Base-by-base conservation (phyloP, 345 rosid genomes). In the Eucalyptus sp. region DNA sequence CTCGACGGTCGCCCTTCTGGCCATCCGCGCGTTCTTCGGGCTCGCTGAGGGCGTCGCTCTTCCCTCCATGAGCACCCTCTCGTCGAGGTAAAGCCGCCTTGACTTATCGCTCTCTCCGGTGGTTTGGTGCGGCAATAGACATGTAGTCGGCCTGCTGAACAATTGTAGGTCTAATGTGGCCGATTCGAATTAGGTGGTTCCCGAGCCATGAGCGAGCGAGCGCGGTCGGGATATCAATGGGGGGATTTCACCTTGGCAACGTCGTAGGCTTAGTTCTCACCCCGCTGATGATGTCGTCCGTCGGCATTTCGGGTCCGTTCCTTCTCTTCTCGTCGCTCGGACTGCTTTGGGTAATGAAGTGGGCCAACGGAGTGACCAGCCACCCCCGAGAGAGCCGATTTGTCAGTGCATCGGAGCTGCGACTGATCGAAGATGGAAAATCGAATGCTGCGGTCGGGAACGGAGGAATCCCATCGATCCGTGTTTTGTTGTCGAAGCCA, bases 161-260 rank as follows among this genome's bases (percentile, higher is more conserved):
- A 20, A 15, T 37, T 41, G 29, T 41, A 76, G 13, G 7, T 52
- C 33, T 86, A 46, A 76, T 3, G 76, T 46, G 86, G 86, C 44
- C 15, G 12, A 52, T 37, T 56, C 22, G 25, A 50, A 20, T 88
- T 86, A 96, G 98, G 92, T 97, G 99, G 99, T 96, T 96, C 88
- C 99, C 99, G 10, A 93, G 89, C 48, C 89, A 96, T 17, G 98
- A 96, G 91, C 92, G 99, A 87, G 98, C 99, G 46, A 95, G 94
- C 91, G 99, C 99, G 49, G 96, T 98, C 68, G 99, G 98, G 37
- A 90, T 97, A 83, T 96, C 98, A 2, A 97, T 97, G 99, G 99
- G 95, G 10, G 99, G 99, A 86, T 97, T 97, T 92, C 99, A 97
- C 94, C 95, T 96, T 6, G 99, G 99, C 64, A 97, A 96, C 52